phyloP scores from a whole-genome alignment of 768 basidiomycete genomes.

The Pisolithus marmoratus region DNA sequence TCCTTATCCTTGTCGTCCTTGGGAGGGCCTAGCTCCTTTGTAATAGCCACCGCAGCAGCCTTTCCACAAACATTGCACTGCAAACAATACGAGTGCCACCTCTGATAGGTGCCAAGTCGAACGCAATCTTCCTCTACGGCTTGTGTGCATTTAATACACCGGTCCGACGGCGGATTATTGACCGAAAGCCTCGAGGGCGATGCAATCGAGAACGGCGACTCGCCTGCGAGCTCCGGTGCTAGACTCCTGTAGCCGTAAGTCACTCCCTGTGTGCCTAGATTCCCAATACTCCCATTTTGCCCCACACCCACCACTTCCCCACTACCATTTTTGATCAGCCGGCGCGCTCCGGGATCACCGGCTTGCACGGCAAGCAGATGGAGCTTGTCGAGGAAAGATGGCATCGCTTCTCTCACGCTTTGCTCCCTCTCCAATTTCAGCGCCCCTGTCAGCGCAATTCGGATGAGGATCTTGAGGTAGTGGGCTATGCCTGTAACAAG shows the following conservation, averaged over 20 bases:
- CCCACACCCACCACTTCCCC: conserved; percentile 48
- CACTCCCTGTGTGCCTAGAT: conserved; percentile 78
- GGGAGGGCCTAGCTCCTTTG: conserved; percentile 49
- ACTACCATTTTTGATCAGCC: conserved; percentile 71
- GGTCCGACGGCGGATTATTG: conserved; percentile 79
- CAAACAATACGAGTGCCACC: conserved; percentile 97
- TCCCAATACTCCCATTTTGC: conserved; percentile 32
- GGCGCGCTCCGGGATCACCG: conserved; percentile 70
- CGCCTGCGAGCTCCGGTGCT: conserved; percentile 86
- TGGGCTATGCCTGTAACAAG: conserved; percentile 98
- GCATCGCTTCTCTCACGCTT: conserved; percentile 75
- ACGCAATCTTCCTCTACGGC: conserved; percentile 98
- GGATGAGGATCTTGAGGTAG: conserved; percentile 98
- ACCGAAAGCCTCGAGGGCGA: conserved; percentile 46
- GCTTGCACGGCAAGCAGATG: conserved; percentile 86
- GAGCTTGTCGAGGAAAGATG: conserved; percentile 86
- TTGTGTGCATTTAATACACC: conserved; percentile 81
- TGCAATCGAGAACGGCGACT: conserved; percentile 60
- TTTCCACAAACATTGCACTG: conserved; percentile 79
- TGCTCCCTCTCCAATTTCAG: conserved; percentile 93
- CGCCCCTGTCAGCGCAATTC: conserved; percentile 93
- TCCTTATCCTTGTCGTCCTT: conserved; percentile 38
- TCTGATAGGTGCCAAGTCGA: conserved; percentile 88
- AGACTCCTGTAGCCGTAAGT: conserved; percentile 92
- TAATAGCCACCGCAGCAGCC: conserved; percentile 55